Evolutionary conservation across 257 asterid genomes (phyloP).

Genomic region (Nemophila menziesii): DNA sequence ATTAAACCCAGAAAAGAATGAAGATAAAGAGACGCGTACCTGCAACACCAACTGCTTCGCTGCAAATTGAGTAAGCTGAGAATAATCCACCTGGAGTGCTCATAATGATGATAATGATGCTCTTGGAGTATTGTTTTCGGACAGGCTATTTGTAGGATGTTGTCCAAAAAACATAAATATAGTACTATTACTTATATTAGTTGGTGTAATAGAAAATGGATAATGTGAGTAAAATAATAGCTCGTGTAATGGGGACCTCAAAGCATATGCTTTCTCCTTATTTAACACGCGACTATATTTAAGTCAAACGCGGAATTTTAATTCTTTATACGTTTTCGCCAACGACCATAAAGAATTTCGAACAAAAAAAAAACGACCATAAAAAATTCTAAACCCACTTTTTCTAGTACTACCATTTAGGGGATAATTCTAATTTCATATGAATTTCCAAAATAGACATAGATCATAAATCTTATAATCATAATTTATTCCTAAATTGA

Average conservation of each 20-base stretch:
- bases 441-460: no score
- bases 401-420: no score
- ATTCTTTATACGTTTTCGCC: no score
- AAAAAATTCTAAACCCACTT: no score
- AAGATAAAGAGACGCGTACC: slow-evolving; percentile 29
- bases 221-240: not conserved
- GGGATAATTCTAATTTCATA: no score
- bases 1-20: not conserved
- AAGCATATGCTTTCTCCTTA: not conserved
- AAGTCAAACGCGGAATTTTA: no score
- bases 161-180: no score
- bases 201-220: not conserved
- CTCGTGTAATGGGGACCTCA: not conserved
- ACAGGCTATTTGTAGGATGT: not conserved
- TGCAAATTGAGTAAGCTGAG: slow-evolving; percentile 37
- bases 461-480: no score
- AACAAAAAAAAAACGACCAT: no score
- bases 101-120: slow-evolving; percentile 8
- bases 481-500: no score
- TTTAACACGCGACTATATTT: not conserved
- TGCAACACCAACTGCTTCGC: slow-evolving; percentile 70
- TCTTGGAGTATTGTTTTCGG: not conserved
- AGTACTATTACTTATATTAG: not conserved
- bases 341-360: no score
- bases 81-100: slow-evolving; percentile 22